Conservation (phyloP, 208 protist genomes). For the Crithidia expoeki region DNA sequence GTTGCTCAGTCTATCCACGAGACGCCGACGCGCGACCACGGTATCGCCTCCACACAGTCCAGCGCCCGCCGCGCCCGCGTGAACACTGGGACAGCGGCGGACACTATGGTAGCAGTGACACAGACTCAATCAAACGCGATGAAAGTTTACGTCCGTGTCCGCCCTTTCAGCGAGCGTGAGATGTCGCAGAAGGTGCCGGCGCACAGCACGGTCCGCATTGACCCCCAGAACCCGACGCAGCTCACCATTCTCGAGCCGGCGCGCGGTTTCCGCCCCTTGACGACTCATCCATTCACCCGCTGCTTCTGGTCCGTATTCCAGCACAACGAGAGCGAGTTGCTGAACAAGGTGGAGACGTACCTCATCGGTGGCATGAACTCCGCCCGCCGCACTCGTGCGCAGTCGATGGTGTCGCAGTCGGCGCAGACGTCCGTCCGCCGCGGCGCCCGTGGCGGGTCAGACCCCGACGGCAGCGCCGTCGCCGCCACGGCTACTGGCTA, state of each 20-base stretch:
- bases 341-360: slow-evolving; percentile 9
- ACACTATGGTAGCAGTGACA: not conserved
- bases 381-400: slow-evolving; percentile 33
- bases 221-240: slow-evolving; percentile 67
- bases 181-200: slow-evolving; percentile 37
- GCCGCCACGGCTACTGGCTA: not conserved
- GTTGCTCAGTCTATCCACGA: slow-evolving; percentile 2
- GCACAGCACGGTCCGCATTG: slow-evolving; percentile 78
- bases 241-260: slow-evolving; percentile 76
- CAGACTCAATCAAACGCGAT: slow-evolving; percentile 63
- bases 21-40: not conserved
- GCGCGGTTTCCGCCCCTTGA: slow-evolving; percentile 55
- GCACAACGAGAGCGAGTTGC: not conserved
- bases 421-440: slow-evolving; percentile 25
- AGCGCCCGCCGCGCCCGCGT: slow-evolving; percentile 14
- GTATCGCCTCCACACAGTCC: slow-evolving; percentile 4
- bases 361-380: slow-evolving; percentile 34
- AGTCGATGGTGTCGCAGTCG: slow-evolving; percentile 26
- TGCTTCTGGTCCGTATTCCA: slow-evolving; percentile 87
- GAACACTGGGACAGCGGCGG: too few relatives aligned
- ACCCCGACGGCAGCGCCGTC: not conserved
- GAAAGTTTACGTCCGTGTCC: slow-evolving; percentile 88
- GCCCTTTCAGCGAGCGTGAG: slow-evolving; percentile 87
- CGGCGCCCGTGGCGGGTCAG: slow-evolving; percentile 2
- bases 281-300: slow-evolving; percentile 71